A percentile compares a stretch with the other conserved stretches of the same genome.
Evolutionary conservation across 306 rosid genomes (phyloP).

Genomic region (Vigna unguiculata): DNA sequence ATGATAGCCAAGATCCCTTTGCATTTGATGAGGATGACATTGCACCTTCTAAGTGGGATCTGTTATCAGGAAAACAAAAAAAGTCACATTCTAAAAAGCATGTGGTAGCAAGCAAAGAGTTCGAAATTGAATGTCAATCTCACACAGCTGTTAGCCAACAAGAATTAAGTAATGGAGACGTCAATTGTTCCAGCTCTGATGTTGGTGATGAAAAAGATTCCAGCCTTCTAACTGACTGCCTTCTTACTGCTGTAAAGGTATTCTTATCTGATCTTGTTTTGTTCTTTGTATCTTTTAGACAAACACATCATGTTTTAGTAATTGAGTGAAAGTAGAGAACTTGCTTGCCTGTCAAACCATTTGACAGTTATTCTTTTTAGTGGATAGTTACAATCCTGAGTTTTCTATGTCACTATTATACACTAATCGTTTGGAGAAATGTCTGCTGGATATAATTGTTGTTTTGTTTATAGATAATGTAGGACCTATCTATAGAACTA

Average conservation of each 20-base stretch:
- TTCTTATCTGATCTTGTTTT: conserved; percentile 36
- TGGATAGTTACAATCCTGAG: conserved; percentile 23
- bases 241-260: conserved; percentile 85
- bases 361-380: conserved; percentile 14
- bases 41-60: conserved; percentile 92
- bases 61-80: conserved; percentile 72
- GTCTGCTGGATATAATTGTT: conserved; percentile 30
- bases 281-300: conserved; percentile 20
- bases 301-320: conserved; percentile 19
- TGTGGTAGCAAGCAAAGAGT: conserved; percentile 49
- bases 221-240: conserved; percentile 80
- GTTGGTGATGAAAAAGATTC: conserved; percentile 59
- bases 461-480: conserved; percentile 7
- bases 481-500: conserved; percentile 17
- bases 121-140: conserved; percentile 66
- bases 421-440: conserved; percentile 13
- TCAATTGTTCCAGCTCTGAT: conserved; percentile 54
- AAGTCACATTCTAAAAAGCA: conserved; percentile 49
- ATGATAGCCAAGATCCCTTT: conserved; percentile 84
- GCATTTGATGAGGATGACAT: conserved; percentile 94
- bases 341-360: conserved; percentile 25
- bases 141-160: conserved; percentile 51
- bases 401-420: conserved; percentile 30
- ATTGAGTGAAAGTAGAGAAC: conserved; percentile 35
- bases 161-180: conserved; percentile 63